Evolutionary conservation across 345 rosid species (phyloP).

Genomic region (Durio zibethinus): DNA sequence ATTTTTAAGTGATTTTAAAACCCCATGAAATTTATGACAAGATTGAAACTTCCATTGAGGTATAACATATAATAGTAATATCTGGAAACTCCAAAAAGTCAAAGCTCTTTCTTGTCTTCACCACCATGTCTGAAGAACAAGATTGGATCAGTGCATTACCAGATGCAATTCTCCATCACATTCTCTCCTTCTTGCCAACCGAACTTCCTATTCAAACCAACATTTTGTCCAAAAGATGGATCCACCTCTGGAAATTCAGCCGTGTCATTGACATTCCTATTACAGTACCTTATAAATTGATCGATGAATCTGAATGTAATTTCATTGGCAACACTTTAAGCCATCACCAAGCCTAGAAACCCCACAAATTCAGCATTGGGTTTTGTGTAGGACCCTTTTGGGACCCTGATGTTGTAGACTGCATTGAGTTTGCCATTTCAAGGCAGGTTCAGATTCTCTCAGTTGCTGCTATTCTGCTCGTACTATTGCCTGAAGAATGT

Average conservation of each 20-base stretch:
- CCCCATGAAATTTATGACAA: neutral
- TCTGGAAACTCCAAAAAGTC: neutral
- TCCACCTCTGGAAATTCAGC: neutral
- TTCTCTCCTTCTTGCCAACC: neutral
- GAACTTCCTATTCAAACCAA: neutral
- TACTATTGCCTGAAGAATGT: neutral
- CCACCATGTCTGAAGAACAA: neutral
- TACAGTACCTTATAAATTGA: neutral
- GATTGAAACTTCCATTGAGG: neutral
- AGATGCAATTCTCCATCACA: neutral
- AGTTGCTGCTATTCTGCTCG: neutral
- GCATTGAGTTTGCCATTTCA: slow-evolving; percentile 4
- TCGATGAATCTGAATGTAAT: neutral
- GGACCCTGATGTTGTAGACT: neutral
- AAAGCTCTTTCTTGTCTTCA: neutral
- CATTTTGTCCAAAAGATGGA: slow-evolving; percentile 8
- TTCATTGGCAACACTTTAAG: neutral
- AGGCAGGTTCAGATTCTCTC: neutral
- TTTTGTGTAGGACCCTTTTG: neutral
- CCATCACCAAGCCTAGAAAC: neutral
- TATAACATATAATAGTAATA: no score
- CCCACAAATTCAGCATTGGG: neutral
- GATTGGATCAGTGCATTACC: neutral
- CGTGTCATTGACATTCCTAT: neutral
- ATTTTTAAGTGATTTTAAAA: no score